Evolutionary conservation across 257 asterid genomes (phyloP).

Genomic region (Salvia rosmarinus): DNA sequence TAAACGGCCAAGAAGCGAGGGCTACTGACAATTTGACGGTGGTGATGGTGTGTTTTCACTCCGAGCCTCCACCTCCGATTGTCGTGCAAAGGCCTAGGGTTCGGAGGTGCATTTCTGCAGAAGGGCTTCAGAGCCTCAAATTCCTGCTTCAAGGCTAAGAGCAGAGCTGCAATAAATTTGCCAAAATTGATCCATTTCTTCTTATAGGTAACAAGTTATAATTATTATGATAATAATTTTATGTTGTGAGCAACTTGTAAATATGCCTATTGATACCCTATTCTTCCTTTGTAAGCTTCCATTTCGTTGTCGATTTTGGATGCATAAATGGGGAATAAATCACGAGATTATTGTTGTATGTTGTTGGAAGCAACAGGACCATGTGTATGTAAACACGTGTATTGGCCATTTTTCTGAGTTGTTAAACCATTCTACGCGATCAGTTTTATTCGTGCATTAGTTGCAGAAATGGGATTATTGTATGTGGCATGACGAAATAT

Average conservation of each 20-base stretch:
- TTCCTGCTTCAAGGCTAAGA: conserved; percentile 56
- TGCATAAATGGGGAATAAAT: conserved; percentile 37
- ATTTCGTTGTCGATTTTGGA: conserved; percentile 32
- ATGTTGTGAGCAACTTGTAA: conserved; percentile 31
- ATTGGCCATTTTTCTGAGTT: conserved; percentile 24
- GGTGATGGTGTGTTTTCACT: conserved; percentile 76
- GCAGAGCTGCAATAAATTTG: conserved; percentile 37
- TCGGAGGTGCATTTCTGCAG: conserved; percentile 78
- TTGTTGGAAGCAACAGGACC: conserved; percentile 22
- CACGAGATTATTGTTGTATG: conserved; percentile 26
- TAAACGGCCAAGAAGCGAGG: conserved; percentile 80
- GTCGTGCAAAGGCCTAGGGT: conserved; percentile 57
- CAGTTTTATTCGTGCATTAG: no score
- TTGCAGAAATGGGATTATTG: no score
- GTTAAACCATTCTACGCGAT: no score
- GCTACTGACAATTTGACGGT: conserved; percentile 76
- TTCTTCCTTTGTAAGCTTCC: conserved; percentile 37
- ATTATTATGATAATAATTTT: conserved; percentile 40
- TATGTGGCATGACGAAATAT: background rate
- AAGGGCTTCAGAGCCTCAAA: conserved; percentile 71
- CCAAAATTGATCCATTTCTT: background rate
- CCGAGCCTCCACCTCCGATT: conserved; percentile 65
- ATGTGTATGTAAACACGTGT: conserved; percentile 23
- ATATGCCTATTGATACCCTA: conserved; percentile 27
- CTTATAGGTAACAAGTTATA: conserved; percentile 15